Evolutionary conservation across 1,284 basidiomycete genomes (phyloP), one percentile per base, ranked within the genome.

Genomic region (Cerrena zonata): DNA sequence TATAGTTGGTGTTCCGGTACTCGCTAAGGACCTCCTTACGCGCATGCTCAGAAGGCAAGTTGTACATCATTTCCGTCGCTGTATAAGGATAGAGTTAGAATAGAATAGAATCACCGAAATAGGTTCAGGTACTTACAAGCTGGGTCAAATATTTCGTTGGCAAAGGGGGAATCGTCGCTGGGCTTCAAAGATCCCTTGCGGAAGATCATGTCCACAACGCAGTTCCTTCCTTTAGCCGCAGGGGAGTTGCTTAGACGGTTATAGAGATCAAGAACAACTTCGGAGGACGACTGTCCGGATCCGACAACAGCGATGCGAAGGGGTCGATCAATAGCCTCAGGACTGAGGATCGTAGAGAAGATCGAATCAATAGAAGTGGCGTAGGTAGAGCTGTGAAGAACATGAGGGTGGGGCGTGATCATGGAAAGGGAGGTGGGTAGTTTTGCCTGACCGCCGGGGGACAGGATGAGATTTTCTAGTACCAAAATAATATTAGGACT

Each of bases 121-220:
- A 39, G 51, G 5, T 11, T 21, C 27, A 39, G 15, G 15, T 50
- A 67, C 70, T 58, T 61, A 75, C 77, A 63, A 21, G 65, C 67
- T 25, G 80, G 79, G 59, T 80, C 77, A 54, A 81, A 82, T 5
- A 81, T 75, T 57, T 80, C 78, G 55, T 82, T 82, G 13, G 77
- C 71, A 56, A 81, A 82, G 0, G 78, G 77, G 2, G 74, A 74
- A 54, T 80, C 77, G 52, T 82, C 80, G 44, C 78, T 78, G 12
- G 78, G 78, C 49, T 75, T 77, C 38, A 82, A 59, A 0, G 76
- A 72, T 11, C 77, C 78, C 57, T 74, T 74, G 13, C 78, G 74
- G 53, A 82, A 74, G 53, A 82, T 71, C 62, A 82, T 70, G 47
- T 82, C 75, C 42, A 82, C 58, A 49, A 69, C 63, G 59, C 78